phyloP scores from a whole-genome alignment of 2,329 filamentous ascomycete genomes.

The Mollisia scopiformis region DNA sequence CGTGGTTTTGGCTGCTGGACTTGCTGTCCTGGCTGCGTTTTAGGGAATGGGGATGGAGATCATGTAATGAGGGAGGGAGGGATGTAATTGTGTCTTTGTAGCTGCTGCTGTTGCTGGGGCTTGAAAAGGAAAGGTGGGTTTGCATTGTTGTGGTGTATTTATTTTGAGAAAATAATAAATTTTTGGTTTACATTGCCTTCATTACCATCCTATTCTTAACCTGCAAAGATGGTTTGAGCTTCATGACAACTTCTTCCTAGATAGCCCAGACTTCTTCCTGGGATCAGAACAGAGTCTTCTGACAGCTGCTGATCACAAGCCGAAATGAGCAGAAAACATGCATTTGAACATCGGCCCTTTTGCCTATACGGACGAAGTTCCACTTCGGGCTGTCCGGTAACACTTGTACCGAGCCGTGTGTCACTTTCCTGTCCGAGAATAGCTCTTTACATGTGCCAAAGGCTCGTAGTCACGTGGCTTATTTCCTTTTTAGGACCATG shows the following conservation, averaged over 20 bases:
- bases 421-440: not conserved
- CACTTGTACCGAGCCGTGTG: not conserved
- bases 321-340: not conserved
- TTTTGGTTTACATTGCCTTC: not conserved
- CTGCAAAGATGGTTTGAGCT: not conserved
- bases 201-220: not conserved
- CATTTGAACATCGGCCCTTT: no score
- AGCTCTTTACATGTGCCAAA: no score
- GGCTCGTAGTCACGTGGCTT: no score
- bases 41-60: not conserved
- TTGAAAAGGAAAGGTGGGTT: no score
- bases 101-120: no score
- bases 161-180: not conserved
- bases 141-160: not conserved
- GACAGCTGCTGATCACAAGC: not conserved
- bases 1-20: constrained; percentile 2
- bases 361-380: not conserved
- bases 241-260: not conserved
- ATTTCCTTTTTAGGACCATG: not conserved
- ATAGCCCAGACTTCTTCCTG: no score
- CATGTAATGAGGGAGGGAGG: constrained; percentile 1
- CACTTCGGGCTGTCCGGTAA: not conserved
- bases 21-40: constrained; percentile 9
- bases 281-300: not conserved
- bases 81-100: not conserved